Percentiles rank a stretch among this genome's conserved stretches.
Conservation (phyloP, 306 rosid genomes). For the Malus sieversii region DNA sequence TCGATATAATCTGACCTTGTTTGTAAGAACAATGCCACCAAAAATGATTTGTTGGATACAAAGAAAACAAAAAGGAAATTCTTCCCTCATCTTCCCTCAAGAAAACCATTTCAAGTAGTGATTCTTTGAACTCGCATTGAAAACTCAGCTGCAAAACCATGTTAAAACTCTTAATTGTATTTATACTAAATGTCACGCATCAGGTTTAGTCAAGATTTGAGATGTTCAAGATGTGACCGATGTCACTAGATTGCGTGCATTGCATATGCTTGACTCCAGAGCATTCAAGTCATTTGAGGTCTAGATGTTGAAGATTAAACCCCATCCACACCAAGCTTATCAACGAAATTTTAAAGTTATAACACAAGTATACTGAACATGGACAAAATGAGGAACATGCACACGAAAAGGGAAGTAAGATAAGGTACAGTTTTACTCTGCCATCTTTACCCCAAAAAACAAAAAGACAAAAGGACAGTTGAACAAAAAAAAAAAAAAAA, state of each 20-base stretch:
- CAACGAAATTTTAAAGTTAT: background rate
- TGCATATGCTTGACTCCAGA: background rate
- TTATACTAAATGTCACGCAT: background rate
- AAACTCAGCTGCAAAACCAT: background rate
- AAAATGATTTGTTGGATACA: background rate
- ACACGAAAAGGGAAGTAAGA: background rate
- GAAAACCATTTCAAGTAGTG: background rate
- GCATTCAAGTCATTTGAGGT: background rate
- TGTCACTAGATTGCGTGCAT: background rate
- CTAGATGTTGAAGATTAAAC: background rate
- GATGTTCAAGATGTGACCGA: background rate
- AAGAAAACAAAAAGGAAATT: background rate
- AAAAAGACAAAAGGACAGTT: background rate
- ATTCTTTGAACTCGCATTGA: background rate
- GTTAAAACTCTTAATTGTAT: background rate
- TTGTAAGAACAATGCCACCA: background rate
- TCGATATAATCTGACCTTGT: background rate
- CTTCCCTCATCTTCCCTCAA: background rate
- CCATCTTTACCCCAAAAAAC: background rate
- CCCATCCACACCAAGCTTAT: background rate
- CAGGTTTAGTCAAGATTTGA: background rate
- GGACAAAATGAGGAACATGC: background rate
- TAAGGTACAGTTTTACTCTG: background rate
- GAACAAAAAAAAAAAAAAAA: background rate
- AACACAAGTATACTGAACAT: background rate